Evolutionary conservation across 495 filamentous ascomycete genomes (phyloP), one percentile per base, ranked within the genome.

Genomic region (Recurvomyces mirabilis): DNA sequence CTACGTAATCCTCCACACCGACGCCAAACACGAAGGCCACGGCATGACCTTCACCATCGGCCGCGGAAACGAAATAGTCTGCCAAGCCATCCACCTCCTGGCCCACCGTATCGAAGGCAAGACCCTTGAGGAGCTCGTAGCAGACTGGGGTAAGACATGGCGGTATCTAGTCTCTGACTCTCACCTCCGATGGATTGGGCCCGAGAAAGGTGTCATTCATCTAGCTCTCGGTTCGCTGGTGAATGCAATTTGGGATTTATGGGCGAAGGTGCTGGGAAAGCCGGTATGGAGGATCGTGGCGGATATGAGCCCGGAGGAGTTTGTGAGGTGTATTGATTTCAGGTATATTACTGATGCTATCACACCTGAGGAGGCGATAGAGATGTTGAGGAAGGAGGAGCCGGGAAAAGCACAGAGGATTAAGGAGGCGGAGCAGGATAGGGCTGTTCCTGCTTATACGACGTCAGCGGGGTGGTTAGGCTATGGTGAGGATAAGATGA

Each of bases 41-140:
- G 85, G 87, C 57, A 93, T 94, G 87, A 94, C 87, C 53, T 95
- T 95, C 71, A 95, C 88, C 26, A 94, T 94, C 54, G 88, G 88
- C 60, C 84, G 88, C 50, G 88, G 88, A 51, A 95, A 94, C 66
- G 87, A 94, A 64, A 79, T 94, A 48, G 87, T 95, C 62, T 91
- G 85, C 69, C 61, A 74, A 25, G 87, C 87, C 43, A 93, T 95
- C 60, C 64, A 73, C 51, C 71, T 82, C 58, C 68, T 94, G 10
- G 78, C 81, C 25, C 72, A 77, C 24, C 82, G 87, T 39, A 68
- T 94, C 46, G 66, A 74, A 21, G 75, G 75, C 54, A 78, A 78
- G 44, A 79, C 82, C 14, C 78, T 94, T 43, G 76, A 77, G 30
- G 77, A 76, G 35, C 71, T 94, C 21, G 82, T 84, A 25, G 61